phyloP scores from a whole-genome alignment of 495 filamentous ascomycete genomes.

The Aspergillus diversus region DNA sequence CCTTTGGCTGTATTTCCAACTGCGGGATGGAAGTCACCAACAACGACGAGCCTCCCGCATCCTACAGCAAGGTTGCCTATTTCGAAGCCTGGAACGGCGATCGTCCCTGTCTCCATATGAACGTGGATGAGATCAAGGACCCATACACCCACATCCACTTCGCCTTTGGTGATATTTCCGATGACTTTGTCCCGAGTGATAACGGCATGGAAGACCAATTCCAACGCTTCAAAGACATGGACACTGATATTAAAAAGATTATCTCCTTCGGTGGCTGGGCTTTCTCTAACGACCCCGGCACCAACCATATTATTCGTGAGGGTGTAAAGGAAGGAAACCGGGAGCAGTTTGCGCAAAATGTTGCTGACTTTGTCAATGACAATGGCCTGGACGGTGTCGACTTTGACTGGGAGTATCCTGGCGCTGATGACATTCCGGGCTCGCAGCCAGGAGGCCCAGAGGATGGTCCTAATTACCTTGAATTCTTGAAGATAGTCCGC shows the following conservation, averaged over 20 bases:
- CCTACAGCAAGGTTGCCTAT: not conserved
- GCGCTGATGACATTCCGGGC: constrained; percentile 41
- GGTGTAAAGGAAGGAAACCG: constrained; percentile 33
- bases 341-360: constrained; percentile 34
- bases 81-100: constrained; percentile 2
- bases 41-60: constrained; percentile 13
- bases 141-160: constrained; percentile 47
- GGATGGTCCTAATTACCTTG: constrained; percentile 27
- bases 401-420: constrained; percentile 46
- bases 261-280: constrained; percentile 54
- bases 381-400: constrained; percentile 42
- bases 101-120: not conserved
- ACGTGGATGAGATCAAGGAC: constrained; percentile 14
- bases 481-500: constrained; percentile 26
- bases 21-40: constrained; percentile 46
- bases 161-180: constrained; percentile 43
- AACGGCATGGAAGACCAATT: constrained; percentile 22
- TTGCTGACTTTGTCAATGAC: constrained; percentile 36
- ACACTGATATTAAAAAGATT: constrained; percentile 33
- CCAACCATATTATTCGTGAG: constrained; percentile 43
- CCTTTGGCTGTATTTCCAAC: constrained; percentile 50
- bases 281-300: constrained; percentile 41
- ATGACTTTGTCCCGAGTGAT: constrained; percentile 25
- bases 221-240: constrained; percentile 27
- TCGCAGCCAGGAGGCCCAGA: constrained; percentile 31